Conservation (phyloP, 169 alveolate species). For the Theileria annulata region DNA sequence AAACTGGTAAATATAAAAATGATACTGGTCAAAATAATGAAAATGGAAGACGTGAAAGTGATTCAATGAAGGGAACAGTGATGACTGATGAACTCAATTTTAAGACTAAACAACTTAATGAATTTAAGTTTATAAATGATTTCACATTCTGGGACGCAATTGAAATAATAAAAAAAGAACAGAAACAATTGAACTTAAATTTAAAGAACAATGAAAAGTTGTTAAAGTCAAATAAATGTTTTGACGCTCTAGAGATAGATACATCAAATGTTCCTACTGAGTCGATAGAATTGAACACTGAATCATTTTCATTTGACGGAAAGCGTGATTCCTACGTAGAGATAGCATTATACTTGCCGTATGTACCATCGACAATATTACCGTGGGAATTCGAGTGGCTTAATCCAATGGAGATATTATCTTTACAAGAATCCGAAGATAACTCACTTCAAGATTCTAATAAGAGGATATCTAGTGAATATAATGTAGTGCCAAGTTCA, state of each 20-base stretch:
- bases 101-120: slow-evolving; percentile 3
- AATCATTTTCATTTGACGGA: slow-evolving; percentile 27
- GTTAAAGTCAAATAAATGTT: background rate
- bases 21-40: background rate
- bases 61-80: background rate
- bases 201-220: background rate
- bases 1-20: background rate
- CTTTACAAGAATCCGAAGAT: background rate
- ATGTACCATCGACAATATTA: slow-evolving; percentile 46
- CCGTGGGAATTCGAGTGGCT: slow-evolving; percentile 61
- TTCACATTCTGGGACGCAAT: slow-evolving; percentile 67
- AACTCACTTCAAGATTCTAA: background rate
- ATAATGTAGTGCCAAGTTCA: slow-evolving; percentile 13
- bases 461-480: background rate
- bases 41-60: background rate
- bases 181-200: slow-evolving; percentile 18
- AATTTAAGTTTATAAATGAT: slow-evolving; percentile 33
- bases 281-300: slow-evolving; percentile 14
- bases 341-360: slow-evolving; percentile 67
- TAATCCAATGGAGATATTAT: background rate
- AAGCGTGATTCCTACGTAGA: slow-evolving; percentile 41
- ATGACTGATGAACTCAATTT: background rate
- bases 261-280: slow-evolving; percentile 19
- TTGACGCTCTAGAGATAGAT: slow-evolving; percentile 59
- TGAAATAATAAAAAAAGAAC: slow-evolving; percentile 39